Conservation (phyloP, 345 rosid genomes). For the Aethionema arabicum region DNA sequence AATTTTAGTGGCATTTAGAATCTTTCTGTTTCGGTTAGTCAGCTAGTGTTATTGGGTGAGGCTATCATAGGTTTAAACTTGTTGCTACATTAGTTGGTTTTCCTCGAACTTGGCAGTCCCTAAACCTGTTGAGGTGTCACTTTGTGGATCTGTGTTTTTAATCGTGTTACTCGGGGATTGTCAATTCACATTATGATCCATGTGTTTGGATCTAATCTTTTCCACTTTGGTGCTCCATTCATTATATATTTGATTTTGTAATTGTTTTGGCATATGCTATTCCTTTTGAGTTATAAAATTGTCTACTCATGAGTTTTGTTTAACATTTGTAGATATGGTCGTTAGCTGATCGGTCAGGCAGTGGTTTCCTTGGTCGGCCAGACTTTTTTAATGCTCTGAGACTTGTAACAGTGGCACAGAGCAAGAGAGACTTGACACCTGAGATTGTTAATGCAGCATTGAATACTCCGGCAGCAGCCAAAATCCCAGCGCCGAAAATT, state of each 20-base stretch:
- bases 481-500: conserved; percentile 90
- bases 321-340: conserved; percentile 68
- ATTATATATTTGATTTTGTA: conserved; percentile 17
- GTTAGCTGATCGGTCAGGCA: conserved; percentile 73
- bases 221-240: not conserved
- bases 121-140: not conserved
- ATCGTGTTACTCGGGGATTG: not conserved
- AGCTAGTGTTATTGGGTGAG: not conserved
- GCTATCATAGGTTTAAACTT: not conserved
- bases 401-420: conserved; percentile 97
- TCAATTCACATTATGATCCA: not conserved
- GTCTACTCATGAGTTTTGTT: conserved; percentile 23
- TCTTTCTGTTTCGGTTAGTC: not conserved
- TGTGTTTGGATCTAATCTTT: conserved; percentile 18
- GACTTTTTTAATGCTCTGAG: conserved; percentile 87
- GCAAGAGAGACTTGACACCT: conserved; percentile 87
- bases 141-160: conserved; percentile 3
- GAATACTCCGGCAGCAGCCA: conserved; percentile 92
- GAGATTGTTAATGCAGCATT: conserved; percentile 95
- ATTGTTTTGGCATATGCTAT: not conserved
- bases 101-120: conserved; percentile 17
- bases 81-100: not conserved
- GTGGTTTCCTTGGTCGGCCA: conserved; percentile 76
- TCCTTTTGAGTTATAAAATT: not conserved
- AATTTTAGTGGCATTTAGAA: conserved; percentile 7